Evolutionary conservation across 108 stramenopile genomes (phyloP).

Genomic region (Pseudonitzschia delicatissima): DNA sequence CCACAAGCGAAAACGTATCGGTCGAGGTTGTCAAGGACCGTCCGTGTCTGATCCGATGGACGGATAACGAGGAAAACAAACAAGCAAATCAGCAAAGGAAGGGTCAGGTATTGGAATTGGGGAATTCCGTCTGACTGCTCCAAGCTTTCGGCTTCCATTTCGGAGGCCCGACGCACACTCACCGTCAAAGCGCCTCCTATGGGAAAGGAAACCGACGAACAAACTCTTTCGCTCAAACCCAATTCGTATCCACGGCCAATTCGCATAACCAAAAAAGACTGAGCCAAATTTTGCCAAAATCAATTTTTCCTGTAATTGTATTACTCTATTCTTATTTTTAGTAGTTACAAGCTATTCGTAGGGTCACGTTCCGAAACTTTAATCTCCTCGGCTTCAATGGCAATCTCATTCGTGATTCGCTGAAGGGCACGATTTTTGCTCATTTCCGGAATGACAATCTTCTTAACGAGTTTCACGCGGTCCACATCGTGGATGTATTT

Average conservation of each 20-base stretch:
- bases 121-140: constrained; percentile 7
- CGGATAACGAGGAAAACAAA: neutral
- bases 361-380: too few relatives aligned
- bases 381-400: constrained; percentile 54
- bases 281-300: neutral
- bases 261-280: neutral
- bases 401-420: constrained; percentile 77
- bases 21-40: constrained; percentile 4
- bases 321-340: neutral
- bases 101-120: neutral
- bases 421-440: constrained; percentile 77
- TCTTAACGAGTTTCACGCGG: constrained; percentile 46
- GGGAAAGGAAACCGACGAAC: too few relatives aligned
- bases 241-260: too few relatives aligned
- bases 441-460: constrained; percentile 71
- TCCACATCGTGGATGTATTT: constrained; percentile 43
- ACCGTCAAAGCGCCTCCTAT: constrained; percentile 13
- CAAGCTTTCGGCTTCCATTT: constrained; percentile 6
- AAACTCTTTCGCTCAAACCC: too few relatives aligned
- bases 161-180: neutral
- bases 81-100: too few relatives aligned
- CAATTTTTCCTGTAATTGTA: neutral
- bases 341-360: too few relatives aligned
- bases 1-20: neutral
- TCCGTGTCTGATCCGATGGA: neutral